Base-by-base conservation (phyloP, 2,329 filamentous ascomycete species). In the Diplodia sapinea region DNA sequence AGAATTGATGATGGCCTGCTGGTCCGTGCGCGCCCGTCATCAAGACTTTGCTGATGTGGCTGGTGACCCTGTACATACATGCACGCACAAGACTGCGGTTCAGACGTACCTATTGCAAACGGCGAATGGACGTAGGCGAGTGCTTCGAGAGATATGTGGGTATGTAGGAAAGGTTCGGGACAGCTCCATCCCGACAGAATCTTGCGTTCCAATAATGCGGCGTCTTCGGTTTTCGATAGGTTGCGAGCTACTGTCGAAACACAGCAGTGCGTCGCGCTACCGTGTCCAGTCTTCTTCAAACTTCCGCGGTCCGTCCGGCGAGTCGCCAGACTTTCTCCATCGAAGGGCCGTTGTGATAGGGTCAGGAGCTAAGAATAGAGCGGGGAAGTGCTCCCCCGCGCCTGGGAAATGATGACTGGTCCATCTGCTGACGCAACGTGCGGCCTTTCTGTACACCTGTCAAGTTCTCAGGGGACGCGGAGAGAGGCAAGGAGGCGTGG, bases 1-100 rank as follows among this genome's bases (percentile, higher is more conserved):
- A 63, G 26, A 51, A 63, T 63, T 63, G 59, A 52, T 51, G 47
- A 63, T 51, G 47, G 47, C 17, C 31, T 51, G 15, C 38, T 63
- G 59, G 59, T 43, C 29, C n/a, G 40, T 40, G 57, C 57, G 26
- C 17, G 26, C 26, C 4, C 4, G 26, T 6, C 40, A 49, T 49
- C 38, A 38, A 20, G 40, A 31, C 49, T 26, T 43, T 50, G 57
- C 40, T 50, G 57, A 7, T 50, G 47, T 63, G 59, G 59, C 59
- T 63, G 59, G 36, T 38, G 40, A 12, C 5, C 43, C 57, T 38
- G 9, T 40, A 43, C 40, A 50, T 9, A 26, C 43, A 59, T 40
- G 29, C 40, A 50, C 17, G 40, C 43, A 59, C 20, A 23, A 56
- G 12, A 17, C 17, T 20, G 54, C 54, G 3, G 36, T 13, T 38